phyloP scores from a whole-genome alignment of 2,329 filamentous ascomycete species.

The Fusarium decemcellulare region DNA sequence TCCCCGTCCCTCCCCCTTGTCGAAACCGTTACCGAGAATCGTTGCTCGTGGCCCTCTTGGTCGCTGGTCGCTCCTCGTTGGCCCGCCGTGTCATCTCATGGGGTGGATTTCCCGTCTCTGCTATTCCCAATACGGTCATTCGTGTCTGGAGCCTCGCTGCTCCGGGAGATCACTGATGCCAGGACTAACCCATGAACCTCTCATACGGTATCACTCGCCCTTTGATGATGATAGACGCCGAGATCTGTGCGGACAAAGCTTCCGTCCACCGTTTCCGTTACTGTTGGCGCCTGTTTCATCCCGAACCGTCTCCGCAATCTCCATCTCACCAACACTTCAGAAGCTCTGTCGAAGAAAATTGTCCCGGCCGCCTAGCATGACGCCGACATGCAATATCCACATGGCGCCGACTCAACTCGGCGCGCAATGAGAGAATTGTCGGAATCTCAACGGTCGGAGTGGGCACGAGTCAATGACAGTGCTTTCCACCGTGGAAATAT shows the following conservation, averaged over 20 bases:
- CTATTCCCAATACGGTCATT: conserved; percentile 40
- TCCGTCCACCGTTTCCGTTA: neutral
- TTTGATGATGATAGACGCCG: conserved; percentile 31
- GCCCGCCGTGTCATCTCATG: conserved; percentile 24
- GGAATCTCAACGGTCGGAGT: conserved; percentile 30
- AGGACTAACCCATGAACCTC: conserved; percentile 16
- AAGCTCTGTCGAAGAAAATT: conserved; percentile 43
- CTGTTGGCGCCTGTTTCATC: conserved; percentile 41
- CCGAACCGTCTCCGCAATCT: conserved; percentile 36
- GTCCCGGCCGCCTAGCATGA: neutral
- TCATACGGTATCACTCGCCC: conserved; percentile 10
- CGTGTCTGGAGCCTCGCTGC: conserved; percentile 36
- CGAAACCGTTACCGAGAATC: conserved; percentile 24
- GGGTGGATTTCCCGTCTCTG: conserved; percentile 12
- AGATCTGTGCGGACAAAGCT: neutral
- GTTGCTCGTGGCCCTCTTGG: conserved; percentile 11
- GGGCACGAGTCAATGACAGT: conserved; percentile 12
- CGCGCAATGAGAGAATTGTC: conserved; percentile 32
- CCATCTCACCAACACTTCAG: conserved; percentile 35
- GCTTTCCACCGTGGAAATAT: conserved; percentile 24
- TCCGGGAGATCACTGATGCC: conserved; percentile 47
- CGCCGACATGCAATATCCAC: conserved; percentile 37
- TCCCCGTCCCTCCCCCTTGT: conserved; percentile 6
- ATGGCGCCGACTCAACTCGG: conserved; percentile 43
- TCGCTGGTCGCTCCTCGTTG: conserved; percentile 34